A percentile compares a stretch with the other conserved stretches of the same genome.
Evolutionary conservation across 2,329 filamentous ascomycete species (phyloP).

Genomic region (Exophiala sideris): DNA sequence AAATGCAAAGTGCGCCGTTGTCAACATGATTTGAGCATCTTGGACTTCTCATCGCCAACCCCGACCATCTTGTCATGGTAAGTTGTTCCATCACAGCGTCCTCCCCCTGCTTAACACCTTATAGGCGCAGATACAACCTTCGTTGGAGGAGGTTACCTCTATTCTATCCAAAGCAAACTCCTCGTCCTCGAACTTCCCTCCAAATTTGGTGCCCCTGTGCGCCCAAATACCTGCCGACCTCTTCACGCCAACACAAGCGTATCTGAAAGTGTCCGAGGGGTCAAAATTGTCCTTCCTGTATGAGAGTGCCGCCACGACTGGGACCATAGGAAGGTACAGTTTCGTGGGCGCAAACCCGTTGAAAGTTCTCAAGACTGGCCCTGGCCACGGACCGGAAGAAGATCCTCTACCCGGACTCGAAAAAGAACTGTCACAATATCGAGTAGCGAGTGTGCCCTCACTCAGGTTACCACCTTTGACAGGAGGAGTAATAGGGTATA

Average conservation of each 20-base stretch:
- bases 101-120: slow-evolving; percentile 7
- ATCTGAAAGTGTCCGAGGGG: slow-evolving; percentile 61
- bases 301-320: slow-evolving; percentile 86
- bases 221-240: slow-evolving; percentile 87
- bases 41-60: background rate
- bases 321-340: slow-evolving; percentile 91
- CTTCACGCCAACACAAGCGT: slow-evolving; percentile 90
- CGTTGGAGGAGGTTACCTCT: slow-evolving; percentile 57
- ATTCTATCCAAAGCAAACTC: slow-evolving; percentile 52
- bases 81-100: background rate
- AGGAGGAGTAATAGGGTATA: slow-evolving; percentile 91
- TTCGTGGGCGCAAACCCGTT: slow-evolving; percentile 79
- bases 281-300: slow-evolving; percentile 89
- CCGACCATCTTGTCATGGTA: background rate
- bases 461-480: slow-evolving; percentile 80
- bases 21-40: too few species aligned
- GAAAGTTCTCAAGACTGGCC: slow-evolving; percentile 82
- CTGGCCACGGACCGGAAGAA: slow-evolving; percentile 75
- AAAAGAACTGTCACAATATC: slow-evolving; percentile 71
- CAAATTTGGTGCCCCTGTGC: slow-evolving; percentile 78
- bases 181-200: slow-evolving; percentile 54
- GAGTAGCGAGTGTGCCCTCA: slow-evolving; percentile 78
- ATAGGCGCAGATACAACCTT: slow-evolving; percentile 55
- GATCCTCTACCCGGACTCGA: slow-evolving; percentile 84
- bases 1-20: too few species aligned